Evolutionary conservation across 306 rosid genomes (phyloP).

Genomic region (Potentilla sterilis): DNA sequence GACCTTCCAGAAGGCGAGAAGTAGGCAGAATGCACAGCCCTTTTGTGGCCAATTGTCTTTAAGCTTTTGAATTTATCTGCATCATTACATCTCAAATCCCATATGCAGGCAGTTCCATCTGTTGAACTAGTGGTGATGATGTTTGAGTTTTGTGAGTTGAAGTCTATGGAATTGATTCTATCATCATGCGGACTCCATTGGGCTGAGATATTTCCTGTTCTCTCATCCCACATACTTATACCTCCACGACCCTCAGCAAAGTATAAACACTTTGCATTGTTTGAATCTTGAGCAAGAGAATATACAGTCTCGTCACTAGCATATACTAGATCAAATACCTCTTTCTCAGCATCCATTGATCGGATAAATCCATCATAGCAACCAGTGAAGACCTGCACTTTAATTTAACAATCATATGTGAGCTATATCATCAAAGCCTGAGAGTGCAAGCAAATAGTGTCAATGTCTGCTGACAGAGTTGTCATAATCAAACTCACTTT

Average conservation of each 20-base stretch:
- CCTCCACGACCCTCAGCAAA: slow-evolving; percentile 68
- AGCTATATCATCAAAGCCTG: not conserved
- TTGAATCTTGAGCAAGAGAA: slow-evolving; percentile 53
- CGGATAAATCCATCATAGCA: slow-evolving; percentile 74
- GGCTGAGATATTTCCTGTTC: slow-evolving; percentile 50
- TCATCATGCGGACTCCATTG: slow-evolving; percentile 58
- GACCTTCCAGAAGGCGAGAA: slow-evolving; percentile 85
- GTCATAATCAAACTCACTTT: not conserved
- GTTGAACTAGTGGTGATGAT: slow-evolving; percentile 76
- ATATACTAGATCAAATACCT: slow-evolving; percentile 65
- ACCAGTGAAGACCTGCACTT: slow-evolving; percentile 65
- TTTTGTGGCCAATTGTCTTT: slow-evolving; percentile 50
- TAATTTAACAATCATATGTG: slow-evolving; percentile 3
- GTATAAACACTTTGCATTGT: slow-evolving; percentile 60
- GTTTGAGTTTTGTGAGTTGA: slow-evolving; percentile 48
- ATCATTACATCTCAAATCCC: slow-evolving; percentile 73
- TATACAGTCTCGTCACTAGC: slow-evolving; percentile 43
- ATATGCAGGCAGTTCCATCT: slow-evolving; percentile 79
- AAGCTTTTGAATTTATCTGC: slow-evolving; percentile 43
- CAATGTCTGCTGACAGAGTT: no score
- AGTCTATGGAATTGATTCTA: slow-evolving; percentile 73
- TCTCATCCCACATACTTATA: slow-evolving; percentile 62
- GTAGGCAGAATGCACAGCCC: slow-evolving; percentile 76
- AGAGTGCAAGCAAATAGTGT: not conserved
- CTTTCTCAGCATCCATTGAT: slow-evolving; percentile 84